These are phyloP conservation scores for Colletotrichum falcatum DNA, from an alignment of 2,329 filamentous ascomycete genomes.

Conservation along the genomic window DNA sequence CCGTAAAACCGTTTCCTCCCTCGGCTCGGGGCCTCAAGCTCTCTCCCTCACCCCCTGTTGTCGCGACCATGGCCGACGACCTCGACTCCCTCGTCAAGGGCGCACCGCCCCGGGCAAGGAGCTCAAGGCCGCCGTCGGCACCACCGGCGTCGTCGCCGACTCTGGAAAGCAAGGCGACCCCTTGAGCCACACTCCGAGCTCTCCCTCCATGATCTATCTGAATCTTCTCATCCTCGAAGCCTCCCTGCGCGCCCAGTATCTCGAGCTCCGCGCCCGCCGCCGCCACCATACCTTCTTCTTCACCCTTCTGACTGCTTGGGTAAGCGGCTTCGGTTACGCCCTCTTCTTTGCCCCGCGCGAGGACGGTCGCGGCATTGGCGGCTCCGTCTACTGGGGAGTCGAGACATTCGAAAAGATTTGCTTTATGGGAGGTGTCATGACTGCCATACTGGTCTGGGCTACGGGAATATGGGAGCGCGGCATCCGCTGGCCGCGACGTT, in stretches of 20 bases:
- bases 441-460: slow-evolving; percentile 87
- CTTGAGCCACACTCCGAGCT: slow-evolving; percentile 84
- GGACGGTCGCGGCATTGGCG: slow-evolving; percentile 90
- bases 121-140: slow-evolving; percentile 48
- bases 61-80: slow-evolving; percentile 68
- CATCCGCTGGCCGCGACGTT: slow-evolving; percentile 91
- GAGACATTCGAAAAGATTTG: slow-evolving; percentile 92
- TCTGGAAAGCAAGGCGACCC: slow-evolving; percentile 72
- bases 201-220: slow-evolving; percentile 95
- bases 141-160: slow-evolving; percentile 58
- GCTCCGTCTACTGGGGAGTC: slow-evolving; percentile 95
- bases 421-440: slow-evolving; percentile 90
- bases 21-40: neutral
- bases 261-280: slow-evolving; percentile 87
- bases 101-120: slow-evolving; percentile 75
- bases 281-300: slow-evolving; percentile 96
- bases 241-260: slow-evolving; percentile 91
- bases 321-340: slow-evolving; percentile 86
- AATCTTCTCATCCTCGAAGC: slow-evolving; percentile 98
- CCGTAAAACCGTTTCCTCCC: slow-evolving; percentile 15
- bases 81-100: slow-evolving; percentile 95
- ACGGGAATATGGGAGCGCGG: slow-evolving; percentile 97
- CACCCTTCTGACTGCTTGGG: slow-evolving; percentile 82
- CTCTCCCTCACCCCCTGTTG: neutral
- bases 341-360: slow-evolving; percentile 96